Evolutionary conservation across 2,329 filamentous ascomycete genomes (phyloP).

Genomic region (Trichoderma simmonsii): DNA sequence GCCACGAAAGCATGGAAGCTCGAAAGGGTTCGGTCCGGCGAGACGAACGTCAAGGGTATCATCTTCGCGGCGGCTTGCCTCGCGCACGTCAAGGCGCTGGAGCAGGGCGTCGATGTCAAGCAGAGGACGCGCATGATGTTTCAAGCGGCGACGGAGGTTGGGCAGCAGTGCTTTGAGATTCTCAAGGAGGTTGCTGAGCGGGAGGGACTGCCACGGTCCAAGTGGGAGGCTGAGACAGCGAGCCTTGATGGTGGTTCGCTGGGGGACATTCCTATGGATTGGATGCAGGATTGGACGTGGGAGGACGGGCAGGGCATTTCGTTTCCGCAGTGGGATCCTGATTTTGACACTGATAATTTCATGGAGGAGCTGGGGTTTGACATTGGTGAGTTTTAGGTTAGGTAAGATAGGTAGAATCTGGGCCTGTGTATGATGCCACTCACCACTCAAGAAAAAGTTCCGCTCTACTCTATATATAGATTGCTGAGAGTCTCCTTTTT

Average conservation of each 20-base stretch:
- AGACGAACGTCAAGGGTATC: constrained; percentile 44
- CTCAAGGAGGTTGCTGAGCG: constrained; percentile 34
- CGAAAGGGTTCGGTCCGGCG: constrained; percentile 38
- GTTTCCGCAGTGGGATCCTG: constrained; percentile 22
- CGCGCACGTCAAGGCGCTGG: constrained; percentile 36
- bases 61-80: constrained; percentile 34
- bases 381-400: neutral
- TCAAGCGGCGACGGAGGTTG: constrained; percentile 26
- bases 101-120: constrained; percentile 27
- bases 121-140: constrained; percentile 34
- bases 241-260: constrained; percentile 16
- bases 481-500: neutral
- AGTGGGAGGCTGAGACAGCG: constrained; percentile 19
- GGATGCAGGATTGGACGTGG: constrained; percentile 30
- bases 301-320: constrained; percentile 24
- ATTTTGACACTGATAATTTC: neutral
- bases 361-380: constrained; percentile 12
- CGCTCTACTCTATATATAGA: neutral
- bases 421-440: neutral
- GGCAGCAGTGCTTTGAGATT: constrained; percentile 31
- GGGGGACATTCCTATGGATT: constrained; percentile 24
- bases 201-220: constrained; percentile 23
- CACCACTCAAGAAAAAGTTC: neutral
- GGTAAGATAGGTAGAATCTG: neutral
- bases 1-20: constrained; percentile 32